These are phyloP conservation scores for Aspergillus sclerotiicarbonarius DNA, from an alignment of 495 filamentous ascomycete genomes.

Conservation along the genomic window DNA sequence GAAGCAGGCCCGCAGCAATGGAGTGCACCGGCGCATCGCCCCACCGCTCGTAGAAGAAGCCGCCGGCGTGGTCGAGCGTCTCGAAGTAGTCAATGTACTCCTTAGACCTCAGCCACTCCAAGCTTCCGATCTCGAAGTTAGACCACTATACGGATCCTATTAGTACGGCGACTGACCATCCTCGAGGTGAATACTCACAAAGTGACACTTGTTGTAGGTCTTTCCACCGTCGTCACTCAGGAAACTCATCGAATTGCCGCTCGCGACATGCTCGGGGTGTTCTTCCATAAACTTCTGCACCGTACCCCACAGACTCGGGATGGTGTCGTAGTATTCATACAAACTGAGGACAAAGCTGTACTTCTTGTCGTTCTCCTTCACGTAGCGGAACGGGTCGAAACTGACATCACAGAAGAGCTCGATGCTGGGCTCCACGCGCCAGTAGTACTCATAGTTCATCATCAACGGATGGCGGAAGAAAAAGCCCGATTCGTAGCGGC, in stretches of 20 bases:
- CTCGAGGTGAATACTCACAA: constrained; percentile 56
- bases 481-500: constrained; percentile 89
- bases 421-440: constrained; percentile 86
- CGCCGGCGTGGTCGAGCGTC: constrained; percentile 74
- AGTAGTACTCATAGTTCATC: constrained; percentile 88
- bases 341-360: constrained; percentile 88
- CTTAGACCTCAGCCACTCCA: constrained; percentile 79
- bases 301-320: constrained; percentile 92
- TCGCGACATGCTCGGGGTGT: constrained; percentile 81
- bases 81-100: constrained; percentile 80
- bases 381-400: constrained; percentile 82
- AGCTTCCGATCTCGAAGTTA: constrained; percentile 85
- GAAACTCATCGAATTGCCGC: constrained; percentile 85
- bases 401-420: constrained; percentile 83
- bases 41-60: constrained; percentile 94
- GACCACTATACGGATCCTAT: constrained; percentile 64
- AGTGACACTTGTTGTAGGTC: constrained; percentile 95
- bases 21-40: constrained; percentile 90
- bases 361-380: constrained; percentile 86
- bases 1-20: constrained; percentile 82
- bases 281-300: constrained; percentile 86
- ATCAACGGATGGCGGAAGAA: constrained; percentile 85
- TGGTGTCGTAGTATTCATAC: constrained; percentile 95
- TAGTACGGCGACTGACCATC: neutral
- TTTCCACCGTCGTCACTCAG: constrained; percentile 87